Evolutionary conservation across 108 stramenopile species (phyloP), one percentile per base, ranked within the genome.

Genomic region (Epithemia pelagica): DNA sequence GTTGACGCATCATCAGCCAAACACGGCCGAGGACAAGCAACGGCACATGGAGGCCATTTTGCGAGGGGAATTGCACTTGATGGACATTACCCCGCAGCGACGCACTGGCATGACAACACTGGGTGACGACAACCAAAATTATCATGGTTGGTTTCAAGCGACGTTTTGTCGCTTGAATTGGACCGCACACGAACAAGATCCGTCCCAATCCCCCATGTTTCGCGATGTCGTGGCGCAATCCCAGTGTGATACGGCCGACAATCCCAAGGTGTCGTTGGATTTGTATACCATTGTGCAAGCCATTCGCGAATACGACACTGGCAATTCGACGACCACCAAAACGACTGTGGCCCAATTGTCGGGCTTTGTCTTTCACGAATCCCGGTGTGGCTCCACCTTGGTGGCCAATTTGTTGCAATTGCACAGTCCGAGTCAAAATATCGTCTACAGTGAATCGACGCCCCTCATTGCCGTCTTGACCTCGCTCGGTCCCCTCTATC

Each of bases 331-430:
- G 10, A 15, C 15, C 37, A 15, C 37, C 15, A 10, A 5, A 46
- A 15, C 15, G 10, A 58, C 74, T 15, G 30, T 81, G 20, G 62
- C 84, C 54, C 70, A 83, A 58, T 76, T 86, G 26, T 72, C 74
- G 19, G 95, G 91, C 7, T 92, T 94, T 30, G 88, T 96, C 29
- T 97, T 96, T 78, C 98, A 99, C 66, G 96, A 97, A 79, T 84
- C 81, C 31, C 86, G 98, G 32, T 92, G 91, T 66, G 98, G 98
- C 10, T 82, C 80, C 1, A 97, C 98, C 0, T 68, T 97, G n/a
- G 95, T 96, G 10, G 96, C 98, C 23, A 99, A 99, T 76, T 74
- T 91, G 37, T 76, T 96, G 68, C 77, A 78, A 53, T 85, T 90
- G 8, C 72, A 87, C 69, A 82, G 89, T 63, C 91, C 94, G 0